Conservation (phyloP, 2,329 filamentous ascomycete species). For the Cladosporium sp. region DNA sequence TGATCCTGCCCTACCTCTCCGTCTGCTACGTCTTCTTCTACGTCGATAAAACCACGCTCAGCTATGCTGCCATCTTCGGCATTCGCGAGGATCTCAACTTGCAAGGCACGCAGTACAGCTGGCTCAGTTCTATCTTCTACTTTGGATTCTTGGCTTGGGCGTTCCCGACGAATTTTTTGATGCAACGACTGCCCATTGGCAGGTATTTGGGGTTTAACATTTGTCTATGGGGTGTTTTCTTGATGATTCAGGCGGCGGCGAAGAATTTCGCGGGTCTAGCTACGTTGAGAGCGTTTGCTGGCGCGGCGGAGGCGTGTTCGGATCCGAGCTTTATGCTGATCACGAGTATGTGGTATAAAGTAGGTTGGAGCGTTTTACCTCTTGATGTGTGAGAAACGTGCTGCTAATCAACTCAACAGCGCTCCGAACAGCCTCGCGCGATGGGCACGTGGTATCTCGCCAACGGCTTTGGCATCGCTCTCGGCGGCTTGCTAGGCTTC, state of each 20-base stretch:
- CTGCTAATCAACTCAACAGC: slow-evolving; percentile 34
- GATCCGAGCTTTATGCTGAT: slow-evolving; percentile 62
- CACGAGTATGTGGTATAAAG: slow-evolving; percentile 56
- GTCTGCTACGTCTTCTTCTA: slow-evolving; percentile 37
- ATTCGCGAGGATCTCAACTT: slow-evolving; percentile 56
- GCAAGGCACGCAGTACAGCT: slow-evolving; percentile 56
- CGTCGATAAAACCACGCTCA: slow-evolving; percentile 51
- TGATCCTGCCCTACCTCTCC: slow-evolving; percentile 51
- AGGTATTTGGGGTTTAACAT: slow-evolving; percentile 53
- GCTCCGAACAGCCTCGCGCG: slow-evolving; percentile 57
- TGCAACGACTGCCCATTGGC: slow-evolving; percentile 50
- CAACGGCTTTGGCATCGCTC: slow-evolving; percentile 56
- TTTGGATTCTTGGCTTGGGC: slow-evolving; percentile 54
- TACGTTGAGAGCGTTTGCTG: slow-evolving; percentile 54
- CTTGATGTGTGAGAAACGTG: background rate
- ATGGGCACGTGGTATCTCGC: slow-evolving; percentile 59
- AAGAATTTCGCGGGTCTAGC: slow-evolving; percentile 52
- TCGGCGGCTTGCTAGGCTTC: slow-evolving; percentile 55
- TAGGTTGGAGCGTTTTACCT: background rate
- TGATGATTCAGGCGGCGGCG: slow-evolving; percentile 33
- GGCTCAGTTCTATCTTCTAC: slow-evolving; percentile 54
- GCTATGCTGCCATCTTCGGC: slow-evolving; percentile 63
- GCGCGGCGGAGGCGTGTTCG: slow-evolving; percentile 53
- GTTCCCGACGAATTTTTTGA: slow-evolving; percentile 51
- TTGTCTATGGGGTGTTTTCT: slow-evolving; percentile 51